Percentiles rank a stretch among this genome's conserved stretches.
phyloP scores from a whole-genome alignment of 768 basidiomycete species.

The Suillus spraguei region DNA sequence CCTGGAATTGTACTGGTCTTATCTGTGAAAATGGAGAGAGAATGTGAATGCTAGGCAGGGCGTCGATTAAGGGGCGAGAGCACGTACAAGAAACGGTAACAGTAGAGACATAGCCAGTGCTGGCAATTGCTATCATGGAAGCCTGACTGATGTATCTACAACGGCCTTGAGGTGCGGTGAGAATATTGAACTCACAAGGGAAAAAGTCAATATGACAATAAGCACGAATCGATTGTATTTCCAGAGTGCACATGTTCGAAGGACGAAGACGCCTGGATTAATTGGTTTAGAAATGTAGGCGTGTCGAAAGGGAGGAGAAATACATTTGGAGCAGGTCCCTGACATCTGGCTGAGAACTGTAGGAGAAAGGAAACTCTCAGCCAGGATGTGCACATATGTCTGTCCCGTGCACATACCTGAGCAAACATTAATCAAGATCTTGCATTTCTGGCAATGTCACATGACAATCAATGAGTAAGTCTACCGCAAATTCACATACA shows the following conservation, averaged over 20 bases:
- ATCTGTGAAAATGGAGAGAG: background rate
- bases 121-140: background rate
- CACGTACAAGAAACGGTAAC: background rate
- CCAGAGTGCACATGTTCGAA: slow-evolving; percentile 5
- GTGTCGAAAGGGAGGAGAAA: no score
- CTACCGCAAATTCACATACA: background rate
- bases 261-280: background rate
- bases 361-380: background rate
- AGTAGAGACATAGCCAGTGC: no score
- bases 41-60: background rate
- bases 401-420: background rate
- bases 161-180: background rate
- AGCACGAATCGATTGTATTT: background rate
- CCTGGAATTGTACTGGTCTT: background rate
- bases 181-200: background rate
- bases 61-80: no score
- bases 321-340: background rate
- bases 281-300: background rate
- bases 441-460: background rate
- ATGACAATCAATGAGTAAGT: no score
- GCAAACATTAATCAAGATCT: background rate
- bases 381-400: no score
- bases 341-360: background rate
- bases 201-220: no score
- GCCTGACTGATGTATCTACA: background rate